Base-by-base conservation (phyloP, 2,329 filamentous ascomycete genomes). In the Diaporthe longicolla region DNA sequence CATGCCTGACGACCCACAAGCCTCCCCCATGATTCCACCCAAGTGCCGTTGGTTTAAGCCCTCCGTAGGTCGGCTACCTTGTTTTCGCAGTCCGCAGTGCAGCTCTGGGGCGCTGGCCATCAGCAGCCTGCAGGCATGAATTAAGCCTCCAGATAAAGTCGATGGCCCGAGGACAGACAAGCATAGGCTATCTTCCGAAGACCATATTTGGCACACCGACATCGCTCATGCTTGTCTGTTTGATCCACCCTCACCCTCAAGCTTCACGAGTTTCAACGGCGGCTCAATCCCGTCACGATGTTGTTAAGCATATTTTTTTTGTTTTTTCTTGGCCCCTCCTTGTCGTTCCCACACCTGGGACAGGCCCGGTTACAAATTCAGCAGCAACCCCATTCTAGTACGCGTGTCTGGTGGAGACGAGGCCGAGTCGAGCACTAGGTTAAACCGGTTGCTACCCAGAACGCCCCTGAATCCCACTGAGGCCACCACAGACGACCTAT, bases 401-500 rank as follows among this genome's bases (percentile, higher is more conserved):
- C 66, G 66, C 69, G 69, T 71, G 48, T 71, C 32, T 52, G 55
- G 69, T 48, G 55, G 57, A 21, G 35, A 37, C 57, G n/a, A n/a
- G 21, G 9, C 55, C 43, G 40, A 45, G 13, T 59, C 63, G 63
- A 68, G 45, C 21, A 19, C 63, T 37, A 52, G 63, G 11, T 52
- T 37, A 29, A 37, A 29, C 61, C 32, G 61, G 45, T 66, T 52
- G 45, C 61, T 24, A 66, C 45, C 61, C 61, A 37, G 21, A 66
- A 37, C 26, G 24, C 61, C 54, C 68, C 37, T 59, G 54, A 37
- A 52, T 54, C 32, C 40, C 29, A 63, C 54, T n/a, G 26, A 45
- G 35, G 48, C 45, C 43, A 63, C n/a, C 45, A 24, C 40, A 17
- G n/a, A 24, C 19, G 8, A 50, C 50, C 40, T 32, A 45, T 54